phyloP scores from a whole-genome alignment of 495 filamentous ascomycete species.

The Podospora pseudoanserina region DNA sequence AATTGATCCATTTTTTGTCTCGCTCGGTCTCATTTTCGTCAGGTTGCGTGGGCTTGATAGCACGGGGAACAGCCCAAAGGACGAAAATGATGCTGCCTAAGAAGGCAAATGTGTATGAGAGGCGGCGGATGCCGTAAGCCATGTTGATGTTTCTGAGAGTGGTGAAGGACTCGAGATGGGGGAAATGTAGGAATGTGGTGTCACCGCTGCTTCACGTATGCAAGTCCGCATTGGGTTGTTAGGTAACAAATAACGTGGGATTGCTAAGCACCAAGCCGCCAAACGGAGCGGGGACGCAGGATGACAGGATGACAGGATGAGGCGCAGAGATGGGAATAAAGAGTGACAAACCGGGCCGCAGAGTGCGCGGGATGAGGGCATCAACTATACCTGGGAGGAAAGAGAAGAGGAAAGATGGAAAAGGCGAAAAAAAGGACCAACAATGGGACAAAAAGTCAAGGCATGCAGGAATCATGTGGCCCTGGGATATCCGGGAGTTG shows the following conservation, averaged over 20 bases:
- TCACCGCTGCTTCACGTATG: not conserved
- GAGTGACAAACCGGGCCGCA: not conserved
- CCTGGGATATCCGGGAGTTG: not conserved
- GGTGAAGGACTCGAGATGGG: not conserved
- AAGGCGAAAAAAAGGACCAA: not conserved
- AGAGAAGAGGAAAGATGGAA: not conserved
- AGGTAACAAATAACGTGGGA: not conserved
- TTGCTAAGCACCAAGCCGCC: not conserved
- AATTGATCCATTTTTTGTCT: constrained; percentile 67
- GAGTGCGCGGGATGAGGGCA: not conserved
- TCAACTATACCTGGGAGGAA: not conserved
- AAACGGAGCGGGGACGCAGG: not conserved
- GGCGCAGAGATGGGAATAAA: not conserved
- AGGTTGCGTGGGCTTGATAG: constrained; percentile 44
- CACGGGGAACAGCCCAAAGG: constrained; percentile 34
- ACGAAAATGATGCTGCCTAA: constrained; percentile 35
- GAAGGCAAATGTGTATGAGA: constrained; percentile 29
- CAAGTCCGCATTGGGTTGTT: not conserved
- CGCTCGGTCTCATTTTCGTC: constrained; percentile 48
- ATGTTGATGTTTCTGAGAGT: constrained; percentile 5
- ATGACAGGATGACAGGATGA: not conserved
- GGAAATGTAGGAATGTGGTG: not conserved
- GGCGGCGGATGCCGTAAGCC: constrained; percentile 38
- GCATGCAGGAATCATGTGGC: not conserved
- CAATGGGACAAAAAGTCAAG: not conserved